Percentiles rank a stretch among this genome's conserved stretches.
Evolutionary conservation across 2,329 filamentous ascomycete species (phyloP).

Genomic region (Sporothrix inflata): DNA sequence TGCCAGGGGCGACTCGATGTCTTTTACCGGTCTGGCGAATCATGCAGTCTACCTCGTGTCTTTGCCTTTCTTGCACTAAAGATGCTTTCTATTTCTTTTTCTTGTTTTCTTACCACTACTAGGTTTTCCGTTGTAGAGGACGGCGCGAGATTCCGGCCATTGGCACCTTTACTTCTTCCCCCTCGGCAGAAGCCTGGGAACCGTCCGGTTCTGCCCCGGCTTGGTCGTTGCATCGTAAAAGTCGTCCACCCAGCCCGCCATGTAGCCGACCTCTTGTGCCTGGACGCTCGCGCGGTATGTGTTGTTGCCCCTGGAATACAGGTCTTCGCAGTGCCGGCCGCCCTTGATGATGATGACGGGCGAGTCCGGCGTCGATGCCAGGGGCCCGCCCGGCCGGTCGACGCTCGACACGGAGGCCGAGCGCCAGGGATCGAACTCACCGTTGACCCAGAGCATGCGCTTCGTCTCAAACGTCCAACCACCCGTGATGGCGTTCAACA

Average conservation of each 20-base stretch:
- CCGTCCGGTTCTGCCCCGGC: background rate
- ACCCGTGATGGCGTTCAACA: constrained; percentile 57
- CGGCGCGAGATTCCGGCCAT: background rate
- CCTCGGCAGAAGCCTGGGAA: background rate
- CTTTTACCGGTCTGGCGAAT: background rate
- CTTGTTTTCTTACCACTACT: background rate
- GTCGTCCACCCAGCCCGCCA: constrained; percentile 58
- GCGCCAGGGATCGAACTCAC: constrained; percentile 63
- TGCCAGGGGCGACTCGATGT: background rate
- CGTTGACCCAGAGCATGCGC: constrained; percentile 62
- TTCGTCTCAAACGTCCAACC: constrained; percentile 59
- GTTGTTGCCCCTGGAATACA: constrained; percentile 50
- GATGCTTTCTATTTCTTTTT: background rate
- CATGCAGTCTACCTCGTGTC: background rate
- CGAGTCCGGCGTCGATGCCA: constrained; percentile 49
- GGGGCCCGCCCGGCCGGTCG: constrained; percentile 58
- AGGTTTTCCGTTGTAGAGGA: background rate
- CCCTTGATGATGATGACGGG: constrained; percentile 59
- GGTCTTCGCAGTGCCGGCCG: constrained; percentile 60
- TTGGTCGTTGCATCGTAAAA: constrained; percentile 42
- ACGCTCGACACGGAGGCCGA: constrained; percentile 56
- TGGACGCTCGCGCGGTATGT: constrained; percentile 50
- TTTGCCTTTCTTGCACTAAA: no score
- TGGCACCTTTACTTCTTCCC: background rate
- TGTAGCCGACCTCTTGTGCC: constrained; percentile 51